Evolutionary conservation across 2,329 filamentous ascomycete species (phyloP).

Genomic region (Calonectria crousiana): DNA sequence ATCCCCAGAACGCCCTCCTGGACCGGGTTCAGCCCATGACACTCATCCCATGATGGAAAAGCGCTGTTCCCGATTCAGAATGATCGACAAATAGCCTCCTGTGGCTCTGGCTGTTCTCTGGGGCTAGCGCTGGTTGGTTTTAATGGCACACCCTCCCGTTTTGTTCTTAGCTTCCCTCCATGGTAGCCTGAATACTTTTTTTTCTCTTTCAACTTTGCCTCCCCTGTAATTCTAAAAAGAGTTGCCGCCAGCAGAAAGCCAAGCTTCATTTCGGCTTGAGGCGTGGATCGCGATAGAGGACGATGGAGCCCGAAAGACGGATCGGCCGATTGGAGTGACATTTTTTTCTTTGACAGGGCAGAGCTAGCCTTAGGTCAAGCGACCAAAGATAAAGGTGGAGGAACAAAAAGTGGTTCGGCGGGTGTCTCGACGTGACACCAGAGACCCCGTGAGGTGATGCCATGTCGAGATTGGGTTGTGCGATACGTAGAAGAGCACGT

Average conservation of each 20-base stretch:
- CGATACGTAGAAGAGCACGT: slow-evolving; percentile 26
- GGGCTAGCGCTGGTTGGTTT: neutral
- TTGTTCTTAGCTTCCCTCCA: neutral
- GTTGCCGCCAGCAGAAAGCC: slow-evolving; percentile 35
- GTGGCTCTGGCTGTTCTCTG: neutral
- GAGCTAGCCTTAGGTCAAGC: slow-evolving; percentile 7
- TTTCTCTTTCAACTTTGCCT: slow-evolving; percentile 9
- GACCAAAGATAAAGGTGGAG: slow-evolving; percentile 8
- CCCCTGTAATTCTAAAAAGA: slow-evolving; percentile 17
- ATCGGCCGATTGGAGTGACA: slow-evolving; percentile 43
- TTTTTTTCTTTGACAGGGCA: slow-evolving; percentile 18
- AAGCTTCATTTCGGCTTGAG: slow-evolving; percentile 40
- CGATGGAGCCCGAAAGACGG: slow-evolving; percentile 18
- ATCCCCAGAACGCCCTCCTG: slow-evolving; percentile 42
- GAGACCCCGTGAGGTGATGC: slow-evolving; percentile 38
- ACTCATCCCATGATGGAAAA: slow-evolving; percentile 34
- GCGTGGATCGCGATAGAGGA: slow-evolving; percentile 23
- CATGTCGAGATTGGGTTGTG: slow-evolving; percentile 45
- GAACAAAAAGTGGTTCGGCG: slow-evolving; percentile 17
- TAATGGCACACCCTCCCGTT: slow-evolving; percentile 37
- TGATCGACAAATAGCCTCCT: slow-evolving; percentile 41
- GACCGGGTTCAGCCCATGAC: slow-evolving; percentile 31
- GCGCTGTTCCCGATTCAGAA: slow-evolving; percentile 34
- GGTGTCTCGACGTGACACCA: slow-evolving; percentile 21
- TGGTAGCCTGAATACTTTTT: slow-evolving; percentile 10